Evolutionary conservation across 495 filamentous ascomycete species (phyloP), one percentile per base, ranked within the genome.

Genomic region (Xylaria cubensis): DNA sequence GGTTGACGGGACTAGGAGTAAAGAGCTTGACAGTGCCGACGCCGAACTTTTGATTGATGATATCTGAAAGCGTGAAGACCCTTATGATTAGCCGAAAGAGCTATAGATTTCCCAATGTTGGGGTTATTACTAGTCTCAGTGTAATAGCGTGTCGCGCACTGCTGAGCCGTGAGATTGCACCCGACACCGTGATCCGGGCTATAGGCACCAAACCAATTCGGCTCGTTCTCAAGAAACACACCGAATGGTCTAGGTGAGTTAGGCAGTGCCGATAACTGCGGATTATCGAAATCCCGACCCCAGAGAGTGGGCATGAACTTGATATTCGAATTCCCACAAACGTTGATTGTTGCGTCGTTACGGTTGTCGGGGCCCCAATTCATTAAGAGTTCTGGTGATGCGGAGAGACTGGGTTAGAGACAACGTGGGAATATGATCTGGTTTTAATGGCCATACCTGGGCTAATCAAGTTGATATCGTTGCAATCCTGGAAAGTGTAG

Each of bases 141-240:
- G 15, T 55, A 55, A 55, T 55, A 55, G 4, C 51, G 51, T 3
- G 51, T 4, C 24, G 51, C 24, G 51, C 51, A 55, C 51, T 55
- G 51, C 51, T 55, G 24, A 21, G 51, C 51, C 51, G 51, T 55
- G 51, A 55, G 51, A 15, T 55, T 55, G 51, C 51, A 55, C 1
- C 51, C 51, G 24, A 55, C 51, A 29, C 51, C 51, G 51, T 55
- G 51, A 5, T 55, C 51, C 10, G 51, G 24, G 21, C 51, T 55
- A 29, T 55, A 55, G 51, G 51, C 51, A 29, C 51, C 51, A 29
- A 55, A 55, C 51, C 51, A 55, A 24, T 55, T 55, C 21, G 51
- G 51, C 51, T 55, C 51, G 51, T 55, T 55, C 51, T 55, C 51
- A 29, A 55, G 51, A 55, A 55, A 55, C 51, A 55, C 51, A 24